Evolutionary conservation across 2,329 filamentous ascomycete genomes (phyloP).

Genomic region (Colletotrichum lini): DNA sequence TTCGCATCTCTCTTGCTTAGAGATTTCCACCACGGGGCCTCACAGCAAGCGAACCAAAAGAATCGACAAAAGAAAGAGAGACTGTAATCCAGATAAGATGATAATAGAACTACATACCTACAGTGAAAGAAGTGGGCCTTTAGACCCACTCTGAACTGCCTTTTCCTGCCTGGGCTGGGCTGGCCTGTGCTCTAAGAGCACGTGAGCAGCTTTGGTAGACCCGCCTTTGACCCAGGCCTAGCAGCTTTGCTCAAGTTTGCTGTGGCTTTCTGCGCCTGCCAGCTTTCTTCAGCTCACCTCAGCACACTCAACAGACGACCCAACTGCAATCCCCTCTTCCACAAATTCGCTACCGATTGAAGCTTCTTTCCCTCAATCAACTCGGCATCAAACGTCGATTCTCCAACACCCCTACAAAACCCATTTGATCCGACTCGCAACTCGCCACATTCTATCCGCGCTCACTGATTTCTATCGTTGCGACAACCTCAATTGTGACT

Average conservation of each 20-base stretch:
- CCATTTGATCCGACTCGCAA: background rate
- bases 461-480: slow-evolving; percentile 14
- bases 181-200: slow-evolving; percentile 19
- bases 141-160: background rate
- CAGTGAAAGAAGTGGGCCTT: too few relatives aligned
- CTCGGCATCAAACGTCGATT: slow-evolving; percentile 8
- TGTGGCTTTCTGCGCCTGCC: slow-evolving; percentile 14
- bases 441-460: background rate
- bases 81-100: background rate
- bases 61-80: background rate
- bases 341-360: slow-evolving; percentile 6
- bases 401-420: background rate
- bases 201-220: slow-evolving; percentile 29
- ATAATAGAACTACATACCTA: background rate
- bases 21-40: too few relatives aligned
- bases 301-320: background rate
- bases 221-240: slow-evolving; percentile 1
- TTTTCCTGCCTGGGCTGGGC: background rate
- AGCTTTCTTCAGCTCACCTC: background rate
- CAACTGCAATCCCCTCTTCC: slow-evolving; percentile 10
- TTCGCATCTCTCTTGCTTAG: too few relatives aligned
- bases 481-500: slow-evolving; percentile 27
- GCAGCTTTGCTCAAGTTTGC: slow-evolving; percentile 2
- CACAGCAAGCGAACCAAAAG: background rate
- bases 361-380: background rate